phyloP scores from a whole-genome alignment of 331 rosid genomes.

The Prunus yedoensis region DNA sequence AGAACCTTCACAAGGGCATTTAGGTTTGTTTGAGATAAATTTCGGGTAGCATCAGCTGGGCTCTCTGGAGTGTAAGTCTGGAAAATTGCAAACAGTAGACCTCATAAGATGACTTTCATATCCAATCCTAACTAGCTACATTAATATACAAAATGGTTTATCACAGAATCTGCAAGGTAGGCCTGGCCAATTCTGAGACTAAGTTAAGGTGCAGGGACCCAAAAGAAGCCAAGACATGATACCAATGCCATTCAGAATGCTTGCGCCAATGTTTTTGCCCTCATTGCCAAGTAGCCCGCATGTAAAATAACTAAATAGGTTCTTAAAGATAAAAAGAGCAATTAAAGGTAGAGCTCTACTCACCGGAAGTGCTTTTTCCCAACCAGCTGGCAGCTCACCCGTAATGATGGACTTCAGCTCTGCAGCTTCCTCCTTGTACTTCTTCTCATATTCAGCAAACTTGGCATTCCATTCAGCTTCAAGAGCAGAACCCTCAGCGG shows the following conservation, averaged over 20 bases:
- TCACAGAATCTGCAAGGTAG: not conserved
- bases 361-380: slow-evolving; percentile 96
- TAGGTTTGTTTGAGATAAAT: slow-evolving; percentile 77
- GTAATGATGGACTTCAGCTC: slow-evolving; percentile 67
- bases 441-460: slow-evolving; percentile 87
- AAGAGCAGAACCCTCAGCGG: slow-evolving; percentile 63
- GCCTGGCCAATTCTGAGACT: not conserved
- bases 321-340: slow-evolving; percentile 12
- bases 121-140: not conserved
- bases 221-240: not conserved
- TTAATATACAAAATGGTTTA: slow-evolving; percentile 9
- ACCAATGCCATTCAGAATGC: not conserved
- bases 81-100: slow-evolving; percentile 30
- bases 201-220: not conserved
- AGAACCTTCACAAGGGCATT: slow-evolving; percentile 86
- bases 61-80: slow-evolving; percentile 90
- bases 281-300: not conserved
- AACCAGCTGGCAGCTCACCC: slow-evolving; percentile 80
- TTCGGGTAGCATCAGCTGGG: slow-evolving; percentile 94
- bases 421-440: slow-evolving; percentile 75
- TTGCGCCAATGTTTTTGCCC: not conserved
- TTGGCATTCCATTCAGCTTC: slow-evolving; percentile 90
- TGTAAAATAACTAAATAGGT: not conserved
- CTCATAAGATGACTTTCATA: slow-evolving; percentile 4
- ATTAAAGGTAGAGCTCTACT: slow-evolving; percentile 30